These are phyloP conservation scores for Peronospora farinosa DNA, from an alignment of 352 stramenopile species.

Conservation along the genomic window DNA sequence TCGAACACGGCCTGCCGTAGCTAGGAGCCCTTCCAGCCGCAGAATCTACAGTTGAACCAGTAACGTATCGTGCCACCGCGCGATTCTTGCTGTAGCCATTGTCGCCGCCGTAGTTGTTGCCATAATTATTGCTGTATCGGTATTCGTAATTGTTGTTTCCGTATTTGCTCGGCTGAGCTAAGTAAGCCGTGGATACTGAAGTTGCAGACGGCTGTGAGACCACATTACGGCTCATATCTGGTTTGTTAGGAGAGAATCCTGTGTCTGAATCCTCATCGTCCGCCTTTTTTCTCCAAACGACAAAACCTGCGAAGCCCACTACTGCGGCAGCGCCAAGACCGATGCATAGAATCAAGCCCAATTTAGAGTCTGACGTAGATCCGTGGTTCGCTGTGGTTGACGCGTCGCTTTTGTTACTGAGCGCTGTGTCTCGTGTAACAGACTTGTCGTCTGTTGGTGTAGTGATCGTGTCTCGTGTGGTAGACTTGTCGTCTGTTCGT, in stretches of 20 bases:
- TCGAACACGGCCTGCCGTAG: constrained; percentile 46
- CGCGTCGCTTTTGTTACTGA: constrained; percentile 18
- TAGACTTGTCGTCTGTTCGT: constrained; percentile 20
- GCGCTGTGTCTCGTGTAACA: constrained; percentile 22
- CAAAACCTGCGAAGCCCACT: constrained; percentile 46
- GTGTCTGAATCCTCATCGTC: constrained; percentile 55
- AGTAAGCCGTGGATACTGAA: constrained; percentile 25
- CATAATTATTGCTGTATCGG: constrained; percentile 10
- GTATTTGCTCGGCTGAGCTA: constrained; percentile 20
- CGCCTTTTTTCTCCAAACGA: constrained; percentile 49
- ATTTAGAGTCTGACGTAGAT: constrained; percentile 26
- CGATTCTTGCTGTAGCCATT: constrained; percentile 12
- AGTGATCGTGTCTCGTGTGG: constrained; percentile 19
- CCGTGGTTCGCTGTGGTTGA: constrained; percentile 32
- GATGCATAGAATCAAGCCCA: constrained; percentile 51
- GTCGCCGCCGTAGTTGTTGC: constrained; percentile 12
- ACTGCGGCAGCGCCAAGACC: constrained; percentile 35
- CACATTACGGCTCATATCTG: constrained; percentile 12
- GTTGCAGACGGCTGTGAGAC: constrained; percentile 15
- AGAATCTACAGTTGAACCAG: constrained; percentile 1
- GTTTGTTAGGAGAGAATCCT: constrained; percentile 27
- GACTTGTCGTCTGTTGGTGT: constrained; percentile 19
- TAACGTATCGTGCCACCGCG: constrained; percentile 25
- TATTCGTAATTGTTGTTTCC: constrained; percentile 13
- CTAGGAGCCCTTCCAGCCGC: constrained; percentile 19